Percentiles rank a stretch among this genome's conserved stretches.
Evolutionary conservation across 148 eudicot species (phyloP).

Genomic region (Linanthus parryae): DNA sequence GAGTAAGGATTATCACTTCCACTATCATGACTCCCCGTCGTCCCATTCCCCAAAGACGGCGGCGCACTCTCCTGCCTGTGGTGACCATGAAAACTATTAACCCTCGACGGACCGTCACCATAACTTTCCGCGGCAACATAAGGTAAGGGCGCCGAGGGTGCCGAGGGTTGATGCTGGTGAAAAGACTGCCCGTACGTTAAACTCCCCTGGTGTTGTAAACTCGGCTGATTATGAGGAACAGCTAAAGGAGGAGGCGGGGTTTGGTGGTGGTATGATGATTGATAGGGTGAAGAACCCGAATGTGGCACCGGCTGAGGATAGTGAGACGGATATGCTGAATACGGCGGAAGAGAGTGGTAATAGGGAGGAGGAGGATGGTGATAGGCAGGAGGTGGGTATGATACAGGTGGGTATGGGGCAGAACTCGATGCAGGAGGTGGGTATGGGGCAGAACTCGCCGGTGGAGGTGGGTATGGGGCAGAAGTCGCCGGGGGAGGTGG

Average conservation of each 20-base stretch:
- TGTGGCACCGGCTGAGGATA: slow-evolving; percentile 22
- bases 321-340: slow-evolving; percentile 19
- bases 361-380: slow-evolving; percentile 19
- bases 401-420: slow-evolving; percentile 21
- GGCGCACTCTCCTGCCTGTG: slow-evolving; percentile 22
- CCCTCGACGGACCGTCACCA: slow-evolving; percentile 26
- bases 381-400: slow-evolving; percentile 25
- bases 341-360: slow-evolving; percentile 20
- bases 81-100: slow-evolving; percentile 25
- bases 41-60: slow-evolving; percentile 13
- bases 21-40: slow-evolving; percentile 13
- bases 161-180: slow-evolving; percentile 26
- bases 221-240: slow-evolving; percentile 20
- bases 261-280: slow-evolving; percentile 4
- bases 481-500: too few relatives aligned
- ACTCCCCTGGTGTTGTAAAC: slow-evolving; percentile 22
- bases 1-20: slow-evolving; percentile 17
- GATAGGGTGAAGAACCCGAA: slow-evolving; percentile 15
- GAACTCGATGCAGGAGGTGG: slow-evolving; percentile 27
- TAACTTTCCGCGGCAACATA: slow-evolving; percentile 20
- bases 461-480: too few relatives aligned
- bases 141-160: slow-evolving; percentile 20
- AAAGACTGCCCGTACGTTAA: slow-evolving; percentile 18
- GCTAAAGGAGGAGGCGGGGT: slow-evolving; percentile 14
- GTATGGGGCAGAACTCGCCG: slow-evolving; percentile 30